phyloP scores from a whole-genome alignment of 768 basidiomycete species.

The Suillus sp. region DNA sequence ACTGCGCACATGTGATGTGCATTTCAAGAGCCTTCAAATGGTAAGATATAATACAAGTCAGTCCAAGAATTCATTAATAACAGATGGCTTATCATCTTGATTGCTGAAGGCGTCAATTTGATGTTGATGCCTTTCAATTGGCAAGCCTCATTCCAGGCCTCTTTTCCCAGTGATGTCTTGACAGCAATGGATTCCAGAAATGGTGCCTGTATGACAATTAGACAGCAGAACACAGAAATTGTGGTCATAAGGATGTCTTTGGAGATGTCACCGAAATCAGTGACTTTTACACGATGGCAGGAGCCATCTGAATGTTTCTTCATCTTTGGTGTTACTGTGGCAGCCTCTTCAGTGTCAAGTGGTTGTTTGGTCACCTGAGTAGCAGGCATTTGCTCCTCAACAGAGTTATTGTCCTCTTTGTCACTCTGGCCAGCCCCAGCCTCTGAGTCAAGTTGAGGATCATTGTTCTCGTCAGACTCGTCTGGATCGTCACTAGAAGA shows the following conservation, averaged over 20 bases:
- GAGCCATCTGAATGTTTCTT: neutral
- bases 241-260: neutral
- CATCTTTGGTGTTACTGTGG: neutral
- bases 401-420: neutral
- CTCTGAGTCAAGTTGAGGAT: neutral
- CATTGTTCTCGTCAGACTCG: neutral
- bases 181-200: neutral
- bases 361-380: neutral
- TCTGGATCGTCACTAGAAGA: neutral
- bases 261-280: neutral
- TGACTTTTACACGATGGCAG: neutral
- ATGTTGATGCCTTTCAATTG: neutral
- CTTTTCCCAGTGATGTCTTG: neutral
- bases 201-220: neutral
- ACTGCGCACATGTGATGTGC: neutral
- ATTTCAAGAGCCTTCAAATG: neutral
- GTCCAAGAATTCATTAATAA: neutral
- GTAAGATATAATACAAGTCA: constrained; percentile 1
- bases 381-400: neutral
- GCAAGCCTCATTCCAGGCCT: neutral
- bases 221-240: neutral
- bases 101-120: neutral
- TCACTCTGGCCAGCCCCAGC: neutral
- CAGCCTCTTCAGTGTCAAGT: neutral
- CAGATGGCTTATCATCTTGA: neutral